Conservation (phyloP, 352 stramenopile species). For the Pythium angustatum region DNA sequence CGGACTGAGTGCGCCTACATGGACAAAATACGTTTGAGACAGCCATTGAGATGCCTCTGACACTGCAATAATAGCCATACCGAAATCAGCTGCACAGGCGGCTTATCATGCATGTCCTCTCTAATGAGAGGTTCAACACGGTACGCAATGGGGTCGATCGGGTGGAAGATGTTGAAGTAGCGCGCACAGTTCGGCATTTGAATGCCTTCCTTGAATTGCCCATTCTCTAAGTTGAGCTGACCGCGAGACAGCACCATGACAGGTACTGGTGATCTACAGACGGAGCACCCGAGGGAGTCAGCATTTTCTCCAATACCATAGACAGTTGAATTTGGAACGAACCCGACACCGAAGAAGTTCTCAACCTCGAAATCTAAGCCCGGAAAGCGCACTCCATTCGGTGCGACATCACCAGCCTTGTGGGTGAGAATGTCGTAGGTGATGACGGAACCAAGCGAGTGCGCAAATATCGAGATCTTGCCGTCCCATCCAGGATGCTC, state of each 20-base stretch:
- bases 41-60: no score
- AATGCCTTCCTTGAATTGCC: slow-evolving; percentile 76
- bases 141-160: slow-evolving; percentile 91
- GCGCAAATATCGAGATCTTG: slow-evolving; percentile 89
- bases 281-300: background rate
- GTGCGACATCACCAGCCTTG: slow-evolving; percentile 52
- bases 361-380: slow-evolving; percentile 86
- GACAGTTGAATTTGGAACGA: slow-evolving; percentile 40
- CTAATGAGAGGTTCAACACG: slow-evolving; percentile 89
- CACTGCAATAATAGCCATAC: slow-evolving; percentile 23
- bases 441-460: slow-evolving; percentile 91
- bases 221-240: slow-evolving; percentile 74
- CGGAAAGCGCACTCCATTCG: slow-evolving; percentile 73
- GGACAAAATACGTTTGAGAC: background rate
- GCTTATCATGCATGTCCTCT: slow-evolving; percentile 87
- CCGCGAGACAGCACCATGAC: slow-evolving; percentile 84
- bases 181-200: slow-evolving; percentile 76
- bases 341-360: slow-evolving; percentile 87
- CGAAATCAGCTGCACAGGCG: slow-evolving; percentile 79
- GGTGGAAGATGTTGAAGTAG: slow-evolving; percentile 93
- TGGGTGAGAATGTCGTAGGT: slow-evolving; percentile 91
- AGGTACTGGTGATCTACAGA: slow-evolving; percentile 67
- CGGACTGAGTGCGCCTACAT: slow-evolving; percentile 61
- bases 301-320: background rate
- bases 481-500: slow-evolving; percentile 86